These are phyloP conservation scores for Coemansia sp. DNA, from an alignment of 192 early-diverging fungal species.

Conservation along the genomic window DNA sequence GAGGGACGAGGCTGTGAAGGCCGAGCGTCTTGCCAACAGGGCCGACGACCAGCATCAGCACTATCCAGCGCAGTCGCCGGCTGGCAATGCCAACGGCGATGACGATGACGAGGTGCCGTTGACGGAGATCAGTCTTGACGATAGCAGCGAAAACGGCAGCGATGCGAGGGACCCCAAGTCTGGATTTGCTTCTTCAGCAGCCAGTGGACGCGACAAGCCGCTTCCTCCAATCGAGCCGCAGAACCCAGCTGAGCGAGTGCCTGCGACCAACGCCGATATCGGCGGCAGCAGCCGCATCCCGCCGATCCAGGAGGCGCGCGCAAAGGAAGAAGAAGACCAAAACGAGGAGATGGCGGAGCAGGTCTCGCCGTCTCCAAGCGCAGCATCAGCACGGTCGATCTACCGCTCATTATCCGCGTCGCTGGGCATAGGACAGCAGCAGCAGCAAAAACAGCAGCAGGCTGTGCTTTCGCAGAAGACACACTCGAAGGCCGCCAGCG, in stretches of 20 bases:
- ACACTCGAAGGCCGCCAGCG: not conserved
- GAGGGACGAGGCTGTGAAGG: constrained; percentile 21
- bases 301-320: not conserved
- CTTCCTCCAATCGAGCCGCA: constrained; percentile 10
- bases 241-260: not conserved
- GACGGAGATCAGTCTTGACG: constrained; percentile 19
- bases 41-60: not conserved
- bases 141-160: not conserved
- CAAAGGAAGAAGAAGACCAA: not conserved
- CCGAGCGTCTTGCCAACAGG: not conserved
- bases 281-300: not conserved
- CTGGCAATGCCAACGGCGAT: not conserved
- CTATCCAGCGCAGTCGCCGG: not conserved
- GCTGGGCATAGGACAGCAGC: constrained; percentile 37
- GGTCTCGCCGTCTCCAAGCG: constrained; percentile 1
- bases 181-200: too few species aligned
- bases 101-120: constrained; percentile 34
- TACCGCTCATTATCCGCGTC: constrained; percentile 53
- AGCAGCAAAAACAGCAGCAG: too few species aligned
- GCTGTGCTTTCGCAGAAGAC: not conserved
- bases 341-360: not conserved
- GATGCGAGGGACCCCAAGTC: too few species aligned
- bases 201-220: constrained; percentile 16
- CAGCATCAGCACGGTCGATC: constrained; percentile 32
- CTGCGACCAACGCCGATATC: not conserved